Percentiles rank a stretch among this genome's conserved stretches.
Conservation (phyloP, 1,284 basidiomycete species). For the Amylostereum chailletii region DNA sequence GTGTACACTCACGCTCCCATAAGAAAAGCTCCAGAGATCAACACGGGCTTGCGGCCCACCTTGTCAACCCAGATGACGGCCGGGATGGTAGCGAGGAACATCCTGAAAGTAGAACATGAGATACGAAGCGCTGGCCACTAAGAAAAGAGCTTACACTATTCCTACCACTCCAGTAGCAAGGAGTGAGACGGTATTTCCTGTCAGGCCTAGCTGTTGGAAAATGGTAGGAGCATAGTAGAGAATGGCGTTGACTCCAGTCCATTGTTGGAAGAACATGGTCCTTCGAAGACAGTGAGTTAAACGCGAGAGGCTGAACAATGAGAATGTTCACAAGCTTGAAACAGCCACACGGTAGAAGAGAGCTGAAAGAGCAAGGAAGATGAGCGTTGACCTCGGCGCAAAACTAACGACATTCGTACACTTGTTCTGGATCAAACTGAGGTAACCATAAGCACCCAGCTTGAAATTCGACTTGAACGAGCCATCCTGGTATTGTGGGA, state of each 20-base stretch:
- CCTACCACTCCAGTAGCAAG: slow-evolving; percentile 81
- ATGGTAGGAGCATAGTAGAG: slow-evolving; percentile 66
- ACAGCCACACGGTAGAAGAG: slow-evolving; percentile 52
- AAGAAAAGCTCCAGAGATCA: slow-evolving; percentile 62
- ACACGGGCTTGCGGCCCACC: slow-evolving; percentile 59
- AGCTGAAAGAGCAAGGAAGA: slow-evolving; percentile 21
- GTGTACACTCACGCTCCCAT: slow-evolving; percentile 43
- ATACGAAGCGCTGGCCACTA: neutral
- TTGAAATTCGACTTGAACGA: slow-evolving; percentile 47
- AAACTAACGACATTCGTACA: slow-evolving; percentile 26
- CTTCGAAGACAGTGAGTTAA: slow-evolving; percentile 18
- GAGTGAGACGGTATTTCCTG: slow-evolving; percentile 50
- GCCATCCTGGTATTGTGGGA: slow-evolving; percentile 61
- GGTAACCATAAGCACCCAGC: slow-evolving; percentile 49
- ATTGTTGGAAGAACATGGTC: slow-evolving; percentile 72
- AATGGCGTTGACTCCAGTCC: slow-evolving; percentile 59
- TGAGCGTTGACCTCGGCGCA: no score
- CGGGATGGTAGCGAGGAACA: slow-evolving; percentile 69
- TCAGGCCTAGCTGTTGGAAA: slow-evolving; percentile 48
- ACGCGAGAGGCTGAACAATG: neutral
- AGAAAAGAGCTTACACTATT: slow-evolving; percentile 44
- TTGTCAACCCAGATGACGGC: slow-evolving; percentile 69
- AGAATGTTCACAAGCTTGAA: slow-evolving; percentile 40
- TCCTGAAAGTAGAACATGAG: slow-evolving; percentile 27
- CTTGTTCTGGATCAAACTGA: slow-evolving; percentile 42